Base-by-base conservation (phyloP, 352 stramenopile genomes). In the Blastocystis sp. region DNA sequence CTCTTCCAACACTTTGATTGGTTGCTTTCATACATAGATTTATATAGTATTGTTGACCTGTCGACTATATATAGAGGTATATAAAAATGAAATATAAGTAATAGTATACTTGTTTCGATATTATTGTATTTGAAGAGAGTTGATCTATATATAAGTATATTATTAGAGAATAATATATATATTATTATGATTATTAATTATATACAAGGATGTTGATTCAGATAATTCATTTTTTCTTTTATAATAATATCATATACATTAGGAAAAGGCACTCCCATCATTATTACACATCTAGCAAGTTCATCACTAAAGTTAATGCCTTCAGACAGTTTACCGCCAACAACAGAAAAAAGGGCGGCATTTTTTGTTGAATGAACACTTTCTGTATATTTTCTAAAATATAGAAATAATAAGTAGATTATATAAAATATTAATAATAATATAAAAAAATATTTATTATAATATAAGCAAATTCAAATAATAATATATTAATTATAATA, bases 241-340 rank as follows among this genome's bases (percentile, higher is more conserved):
- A 99, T 70, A 39, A 95, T 82, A 1, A 83, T 75, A 71, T 97
- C 90, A 18, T 77, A 77, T 41, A 86, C 80, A 66, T 97, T 94
- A 36, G 91, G 82, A 72, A 95, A 98, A 3, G 91, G 91, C 33
- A 99, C 74, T 0, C 91, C 91, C 24, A 95, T 87, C 72, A 98
- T 94, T 10, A 96, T 77, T 23, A 99, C 84, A 65, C 84, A 89
- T 4, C 83, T 72, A 21, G 88, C 90, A 49, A 97, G 77, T 4
- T 96, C 86, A 66, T 99, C 83, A 56, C 78, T 91, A 70, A 99
- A 98, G 67, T 99, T 98, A 72, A 99, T 97, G 23, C 91, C 91
- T 77, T 99, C 91, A 1, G 82, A 94, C 76, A 99, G 92, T 72
- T 97, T 98, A 0, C 88, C 91, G 9, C 89, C 89, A 23, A 99